Base-by-base conservation (phyloP, 2,329 filamentous ascomycete genomes). In the Microsporum ferrugineum region DNA sequence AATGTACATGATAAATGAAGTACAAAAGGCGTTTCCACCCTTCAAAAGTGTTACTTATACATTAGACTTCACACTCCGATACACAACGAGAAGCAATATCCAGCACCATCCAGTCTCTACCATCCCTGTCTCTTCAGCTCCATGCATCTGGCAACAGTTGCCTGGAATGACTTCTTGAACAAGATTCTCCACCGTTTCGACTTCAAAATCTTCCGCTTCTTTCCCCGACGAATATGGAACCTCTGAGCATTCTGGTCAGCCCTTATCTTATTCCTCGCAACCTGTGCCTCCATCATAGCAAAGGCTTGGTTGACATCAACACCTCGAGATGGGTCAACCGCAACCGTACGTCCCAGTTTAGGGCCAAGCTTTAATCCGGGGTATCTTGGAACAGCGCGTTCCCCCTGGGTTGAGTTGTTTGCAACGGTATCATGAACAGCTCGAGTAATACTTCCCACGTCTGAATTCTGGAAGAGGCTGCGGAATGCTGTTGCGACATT, bases 41-140 rank as follows among this genome's bases (percentile, higher is more conserved):
- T 47, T 29, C 39, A 43, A 23, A 29, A 47, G 1, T 47, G 43
- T 7, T 47, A 47, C n/a, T 47, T 47, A 47, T 47, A 47, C 43
- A 47, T 47, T 29, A 0, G 43, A 27, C 23, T 29, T 23, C 23
- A 47, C n/a, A 47, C 43, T 8, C 43, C 43, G 6, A 27, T 29
- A 47, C 31, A 57, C 33, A 38, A 4, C 6, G 33, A 14, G 17
- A 38, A 38, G 39, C 39, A 10, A 27, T 7, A 39, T n/a, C 14
- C 10, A 38, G 23, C 2, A 39, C 12, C 6, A 38, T 53, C 38
- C 36, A 58, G 47, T 39, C 56, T 41, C 64, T 71, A 79, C 77
- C 77, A 79, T 10, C 77, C 77, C 69, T 79, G 77, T 23, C 69
- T 69, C 65, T 73, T 73, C 75, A 79, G 76, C 59, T 70, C 71